A percentile compares a stretch with the other conserved stretches of the same genome.
phyloP scores from a whole-genome alignment of 108 stramenopile genomes.

The Tribonema minus region DNA sequence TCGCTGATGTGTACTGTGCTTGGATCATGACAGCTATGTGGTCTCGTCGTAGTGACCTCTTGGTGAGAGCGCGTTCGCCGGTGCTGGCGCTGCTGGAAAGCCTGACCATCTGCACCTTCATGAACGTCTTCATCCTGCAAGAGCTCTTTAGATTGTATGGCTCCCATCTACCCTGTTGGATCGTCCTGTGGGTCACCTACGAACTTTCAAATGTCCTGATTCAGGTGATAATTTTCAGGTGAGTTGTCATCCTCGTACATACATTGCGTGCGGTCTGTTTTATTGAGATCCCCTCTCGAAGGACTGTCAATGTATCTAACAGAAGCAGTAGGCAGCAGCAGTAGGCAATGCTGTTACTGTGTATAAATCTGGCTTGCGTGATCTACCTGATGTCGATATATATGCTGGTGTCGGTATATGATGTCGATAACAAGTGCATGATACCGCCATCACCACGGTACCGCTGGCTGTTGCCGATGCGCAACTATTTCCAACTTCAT shows the following conservation, averaged over 20 bases:
- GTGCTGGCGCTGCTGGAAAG: background rate
- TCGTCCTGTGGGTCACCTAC: no score
- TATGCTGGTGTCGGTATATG: background rate
- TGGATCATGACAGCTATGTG: no score
- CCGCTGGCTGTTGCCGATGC: no score
- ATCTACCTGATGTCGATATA: background rate
- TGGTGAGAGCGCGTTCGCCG: background rate
- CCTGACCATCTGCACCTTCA: background rate
- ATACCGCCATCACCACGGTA: background rate
- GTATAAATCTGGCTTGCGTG: background rate
- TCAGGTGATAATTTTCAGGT: background rate
- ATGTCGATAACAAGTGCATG: background rate
- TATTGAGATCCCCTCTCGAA: no score
- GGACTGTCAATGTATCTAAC: background rate
- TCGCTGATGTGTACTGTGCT: no score
- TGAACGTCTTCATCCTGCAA: background rate
- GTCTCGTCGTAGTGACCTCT: background rate
- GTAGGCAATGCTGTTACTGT: background rate
- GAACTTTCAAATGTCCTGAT: no score
- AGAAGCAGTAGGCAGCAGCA: background rate
- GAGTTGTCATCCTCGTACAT: background rate
- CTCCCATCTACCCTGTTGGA: background rate
- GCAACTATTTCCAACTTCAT: no score
- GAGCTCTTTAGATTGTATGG: background rate
- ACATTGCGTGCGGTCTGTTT: background rate